Base-by-base conservation (phyloP, 306 rosid species). In the Hippophae gyantsensis region DNA sequence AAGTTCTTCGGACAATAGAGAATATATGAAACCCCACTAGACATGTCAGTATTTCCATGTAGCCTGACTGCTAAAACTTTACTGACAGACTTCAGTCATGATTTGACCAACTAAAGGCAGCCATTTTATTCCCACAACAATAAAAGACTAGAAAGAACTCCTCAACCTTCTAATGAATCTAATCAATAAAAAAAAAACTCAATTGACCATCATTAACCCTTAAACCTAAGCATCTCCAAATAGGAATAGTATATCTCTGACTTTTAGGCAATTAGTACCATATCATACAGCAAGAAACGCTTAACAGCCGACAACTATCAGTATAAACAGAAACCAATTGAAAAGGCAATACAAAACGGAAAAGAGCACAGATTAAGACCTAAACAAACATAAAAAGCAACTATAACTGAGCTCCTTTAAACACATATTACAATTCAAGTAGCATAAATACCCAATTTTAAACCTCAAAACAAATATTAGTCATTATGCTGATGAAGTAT, bases 151-250 rank as follows among this genome's bases (percentile, higher is more conserved):
- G 38, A 32, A 4, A 32, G 5, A 32, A 32, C 38, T 32, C 5
- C 38, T 32, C 38, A 32, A 46, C 43, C 38, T 14, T 8, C 5
- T 14, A 18, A 13, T 5, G 40, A 58, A 44, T 47, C 23, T 18
- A 18, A 18, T 18, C 23, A n/a, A 10, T 8, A 32, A 32, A 32
- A 43, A 10, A 44, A 11, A 25, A 25, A 7, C 52, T 61, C 61
- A n/a, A 23, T 69, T 54, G 27, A 54, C 38, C 10, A 66, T 26
- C 58, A 56, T 49, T 27, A 13, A 57, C 32, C 42, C 8, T 12
- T 43, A 9, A 42, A 56, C 67, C 53, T 47, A 62, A 23, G 23
- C 46, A 23, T 9, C 26, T 52, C 12, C n/a, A 47, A 61, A 62
- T 25, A 48, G 43, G 27, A 50, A 32, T 10, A 18, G 42, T 54